These are phyloP conservation scores for Magnaporthiopsis incrustans DNA, from an alignment of 2,329 filamentous ascomycete species.

Conservation along the genomic window DNA sequence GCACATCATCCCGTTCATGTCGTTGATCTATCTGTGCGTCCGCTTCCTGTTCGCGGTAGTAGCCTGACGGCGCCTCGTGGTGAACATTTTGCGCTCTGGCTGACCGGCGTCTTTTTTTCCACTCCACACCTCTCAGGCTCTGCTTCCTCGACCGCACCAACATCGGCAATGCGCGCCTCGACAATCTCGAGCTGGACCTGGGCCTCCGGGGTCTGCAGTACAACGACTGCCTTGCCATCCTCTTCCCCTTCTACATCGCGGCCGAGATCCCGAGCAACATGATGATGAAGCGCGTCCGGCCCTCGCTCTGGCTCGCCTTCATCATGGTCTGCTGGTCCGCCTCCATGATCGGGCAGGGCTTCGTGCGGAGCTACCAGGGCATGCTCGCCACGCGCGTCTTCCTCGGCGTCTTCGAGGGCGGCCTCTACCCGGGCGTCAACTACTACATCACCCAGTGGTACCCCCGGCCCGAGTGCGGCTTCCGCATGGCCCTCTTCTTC, in stretches of 20 bases:
- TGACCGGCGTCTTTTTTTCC: background rate
- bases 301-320: constrained; percentile 51
- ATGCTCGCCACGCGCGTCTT: constrained; percentile 44
- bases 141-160: constrained; percentile 58
- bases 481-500: constrained; percentile 12
- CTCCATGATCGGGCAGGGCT: constrained; percentile 48
- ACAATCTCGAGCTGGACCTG: constrained; percentile 51
- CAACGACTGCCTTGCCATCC: constrained; percentile 54
- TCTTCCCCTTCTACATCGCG: constrained; percentile 56
- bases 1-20: constrained; percentile 43
- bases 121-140: background rate
- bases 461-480: constrained; percentile 12
- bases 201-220: constrained; percentile 54
- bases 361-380: constrained; percentile 70
- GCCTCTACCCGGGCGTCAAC: constrained; percentile 59
- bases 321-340: constrained; percentile 8
- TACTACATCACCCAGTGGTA: constrained; percentile 13
- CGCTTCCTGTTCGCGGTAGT: background rate
- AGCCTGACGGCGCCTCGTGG: background rate
- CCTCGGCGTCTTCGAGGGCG: constrained; percentile 67
- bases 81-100: too few species aligned
- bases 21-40: constrained; percentile 7
- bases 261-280: constrained; percentile 57
- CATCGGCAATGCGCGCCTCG: constrained; percentile 61
- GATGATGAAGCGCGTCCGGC: constrained; percentile 52